phyloP scores from a whole-genome alignment of 306 rosid genomes.

The Crotalaria pallida region DNA sequence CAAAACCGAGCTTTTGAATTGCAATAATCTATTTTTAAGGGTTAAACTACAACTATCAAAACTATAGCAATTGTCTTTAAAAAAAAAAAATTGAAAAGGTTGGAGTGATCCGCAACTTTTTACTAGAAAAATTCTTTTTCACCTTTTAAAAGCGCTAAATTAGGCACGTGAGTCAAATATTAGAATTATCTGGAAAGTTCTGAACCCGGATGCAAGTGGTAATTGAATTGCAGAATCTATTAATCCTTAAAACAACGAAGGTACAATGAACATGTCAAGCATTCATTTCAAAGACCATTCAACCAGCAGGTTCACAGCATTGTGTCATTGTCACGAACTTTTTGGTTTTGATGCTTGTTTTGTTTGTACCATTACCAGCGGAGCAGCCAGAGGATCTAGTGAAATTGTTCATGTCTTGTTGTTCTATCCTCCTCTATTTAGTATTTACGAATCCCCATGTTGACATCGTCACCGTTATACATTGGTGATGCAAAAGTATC shows the following conservation, averaged over 20 bases:
- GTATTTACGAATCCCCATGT: too few species aligned
- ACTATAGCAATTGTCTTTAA: too few species aligned
- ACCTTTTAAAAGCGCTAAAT: neutral
- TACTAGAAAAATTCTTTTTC: neutral
- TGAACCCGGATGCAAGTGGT: neutral
- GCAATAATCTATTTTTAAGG: too few species aligned
- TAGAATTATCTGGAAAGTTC: neutral
- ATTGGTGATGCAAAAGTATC: neutral
- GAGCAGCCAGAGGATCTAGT: neutral
- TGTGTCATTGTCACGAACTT: neutral
- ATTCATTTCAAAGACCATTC: neutral
- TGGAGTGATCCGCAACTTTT: too few species aligned
- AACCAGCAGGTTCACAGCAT: neutral
- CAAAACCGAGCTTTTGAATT: too few species aligned
- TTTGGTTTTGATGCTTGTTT: neutral
- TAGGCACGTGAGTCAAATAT: neutral
- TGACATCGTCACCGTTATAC: neutral
- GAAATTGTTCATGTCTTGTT: neutral
- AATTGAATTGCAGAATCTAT: too few species aligned
- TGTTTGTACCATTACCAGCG: neutral
- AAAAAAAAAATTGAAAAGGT: too few species aligned
- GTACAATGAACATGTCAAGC: neutral
- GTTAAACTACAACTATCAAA: too few species aligned
- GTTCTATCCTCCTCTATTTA: too few species aligned
- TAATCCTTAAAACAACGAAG: too few species aligned